Evolutionary conservation across 352 stramenopile genomes (phyloP).

Genomic region (Phytophthora cactorum): DNA sequence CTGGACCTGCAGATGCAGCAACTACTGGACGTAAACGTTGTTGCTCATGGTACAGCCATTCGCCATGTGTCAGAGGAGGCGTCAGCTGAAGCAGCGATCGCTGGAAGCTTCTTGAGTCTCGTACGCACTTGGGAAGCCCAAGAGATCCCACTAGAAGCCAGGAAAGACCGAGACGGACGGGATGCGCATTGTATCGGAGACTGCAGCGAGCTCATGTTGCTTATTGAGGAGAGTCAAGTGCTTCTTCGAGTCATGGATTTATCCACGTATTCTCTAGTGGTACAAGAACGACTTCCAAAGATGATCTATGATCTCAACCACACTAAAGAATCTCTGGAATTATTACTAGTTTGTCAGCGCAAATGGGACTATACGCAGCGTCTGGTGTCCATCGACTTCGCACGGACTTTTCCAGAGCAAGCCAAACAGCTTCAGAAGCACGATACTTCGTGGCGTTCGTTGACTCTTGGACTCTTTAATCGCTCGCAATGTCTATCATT

Average conservation of each 20-base stretch:
- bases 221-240: slow-evolving; percentile 80
- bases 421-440: slow-evolving; percentile 59
- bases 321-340: slow-evolving; percentile 58
- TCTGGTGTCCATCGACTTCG: slow-evolving; percentile 67
- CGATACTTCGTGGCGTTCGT: slow-evolving; percentile 54
- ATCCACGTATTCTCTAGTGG: slow-evolving; percentile 67
- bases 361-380: slow-evolving; percentile 76
- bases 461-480: slow-evolving; percentile 57
- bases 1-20: slow-evolving; percentile 56
- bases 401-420: slow-evolving; percentile 64
- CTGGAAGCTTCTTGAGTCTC: slow-evolving; percentile 64
- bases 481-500: slow-evolving; percentile 63
- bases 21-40: slow-evolving; percentile 54
- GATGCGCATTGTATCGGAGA: slow-evolving; percentile 64
- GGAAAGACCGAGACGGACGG: slow-evolving; percentile 67
- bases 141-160: slow-evolving; percentile 51
- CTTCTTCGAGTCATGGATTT: slow-evolving; percentile 74
- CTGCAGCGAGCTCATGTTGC: slow-evolving; percentile 53
- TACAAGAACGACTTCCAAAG: slow-evolving; percentile 56
- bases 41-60: slow-evolving; percentile 48
- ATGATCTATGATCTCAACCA: slow-evolving; percentile 52
- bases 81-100: slow-evolving; percentile 65
- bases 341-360: slow-evolving; percentile 63
- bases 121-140: slow-evolving; percentile 63
- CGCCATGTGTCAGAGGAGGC: slow-evolving; percentile 78